These are phyloP conservation scores for Rhodotorula toruloides DNA, from an alignment of 768 basidiomycete genomes.

Conservation along the genomic window DNA sequence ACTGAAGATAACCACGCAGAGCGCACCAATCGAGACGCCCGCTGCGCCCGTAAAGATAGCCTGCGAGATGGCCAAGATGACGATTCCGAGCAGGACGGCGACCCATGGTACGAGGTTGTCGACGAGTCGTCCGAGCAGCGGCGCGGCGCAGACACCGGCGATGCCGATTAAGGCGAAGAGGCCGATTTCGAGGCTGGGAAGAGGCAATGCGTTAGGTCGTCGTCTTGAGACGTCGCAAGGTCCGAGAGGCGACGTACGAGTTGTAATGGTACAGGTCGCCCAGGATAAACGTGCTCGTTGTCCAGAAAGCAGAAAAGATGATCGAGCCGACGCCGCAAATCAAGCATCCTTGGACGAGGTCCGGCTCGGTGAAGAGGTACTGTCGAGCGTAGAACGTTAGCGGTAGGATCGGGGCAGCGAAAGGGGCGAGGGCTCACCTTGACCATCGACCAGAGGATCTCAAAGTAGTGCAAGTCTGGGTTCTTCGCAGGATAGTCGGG, in stretches of 20 bases:
- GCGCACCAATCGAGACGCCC: conserved; percentile 63
- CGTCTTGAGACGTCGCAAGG: not conserved
- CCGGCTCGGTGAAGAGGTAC: conserved; percentile 48
- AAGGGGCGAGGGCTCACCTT: conserved; percentile 45
- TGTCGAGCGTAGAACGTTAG: not conserved
- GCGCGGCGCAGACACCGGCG: conserved; percentile 63
- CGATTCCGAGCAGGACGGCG: conserved; percentile 59
- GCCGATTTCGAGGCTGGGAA: conserved; percentile 51
- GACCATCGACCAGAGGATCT: conserved; percentile 62
- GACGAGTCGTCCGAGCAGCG: conserved; percentile 62
- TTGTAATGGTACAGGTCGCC: conserved; percentile 66
- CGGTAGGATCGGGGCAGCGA: too few species aligned
- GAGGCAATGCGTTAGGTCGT: not conserved
- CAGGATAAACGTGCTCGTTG: conserved; percentile 63
- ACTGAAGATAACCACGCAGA: conserved; percentile 64
- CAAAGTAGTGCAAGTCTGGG: conserved; percentile 58
- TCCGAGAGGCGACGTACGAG: conserved; percentile 49
- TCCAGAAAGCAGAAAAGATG: conserved; percentile 29
- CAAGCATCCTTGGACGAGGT: conserved; percentile 20
- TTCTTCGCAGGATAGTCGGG: conserved; percentile 76
- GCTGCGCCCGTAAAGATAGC: conserved; percentile 65
- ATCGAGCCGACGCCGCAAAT: not conserved
- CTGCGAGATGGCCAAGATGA: conserved; percentile 55
- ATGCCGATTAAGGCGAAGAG: conserved; percentile 68
- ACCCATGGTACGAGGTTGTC: conserved; percentile 74